Conservation (phyloP, 1,139 yeast genomes). For the Wickerhamomyces sp. region DNA sequence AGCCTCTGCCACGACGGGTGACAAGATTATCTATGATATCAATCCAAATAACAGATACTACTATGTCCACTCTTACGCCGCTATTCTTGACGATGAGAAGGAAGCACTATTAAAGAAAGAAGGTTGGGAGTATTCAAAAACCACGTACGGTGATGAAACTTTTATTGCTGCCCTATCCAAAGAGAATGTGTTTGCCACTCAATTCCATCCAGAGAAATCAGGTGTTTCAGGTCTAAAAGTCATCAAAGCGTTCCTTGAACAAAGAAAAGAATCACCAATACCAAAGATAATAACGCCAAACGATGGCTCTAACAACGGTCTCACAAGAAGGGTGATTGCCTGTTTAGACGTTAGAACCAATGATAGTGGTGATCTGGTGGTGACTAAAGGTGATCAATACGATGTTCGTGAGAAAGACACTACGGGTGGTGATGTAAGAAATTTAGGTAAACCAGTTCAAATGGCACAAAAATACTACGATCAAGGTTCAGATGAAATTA, state of each 20-base stretch:
- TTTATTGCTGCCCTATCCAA: slow-evolving; percentile 81
- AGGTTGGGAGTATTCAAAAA: slow-evolving; percentile 78
- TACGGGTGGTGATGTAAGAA: slow-evolving; percentile 61
- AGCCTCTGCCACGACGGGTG: slow-evolving; percentile 26
- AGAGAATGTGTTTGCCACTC: slow-evolving; percentile 86
- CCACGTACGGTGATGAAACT: slow-evolving; percentile 71
- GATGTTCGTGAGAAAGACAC: slow-evolving; percentile 77
- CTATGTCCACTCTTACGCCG: slow-evolving; percentile 93
- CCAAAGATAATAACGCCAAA: slow-evolving; percentile 25
- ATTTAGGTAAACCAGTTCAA: slow-evolving; percentile 93
- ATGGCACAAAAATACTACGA: slow-evolving; percentile 82
- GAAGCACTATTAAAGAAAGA: slow-evolving; percentile 27
- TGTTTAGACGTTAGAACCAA: slow-evolving; percentile 95
- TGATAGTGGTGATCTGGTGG: slow-evolving; percentile 91
- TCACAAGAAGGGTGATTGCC: slow-evolving; percentile 88
- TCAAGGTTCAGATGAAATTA: slow-evolving; percentile 96
- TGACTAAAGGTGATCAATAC: slow-evolving; percentile 96
- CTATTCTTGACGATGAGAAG: slow-evolving; percentile 41
- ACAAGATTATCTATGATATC: slow-evolving; percentile 48
- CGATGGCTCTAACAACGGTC: slow-evolving; percentile 57
- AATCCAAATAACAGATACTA: slow-evolving; percentile 70
- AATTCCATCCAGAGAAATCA: slow-evolving; percentile 96
- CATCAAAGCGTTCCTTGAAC: slow-evolving; percentile 64
- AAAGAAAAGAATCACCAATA: slow-evolving; percentile 30
- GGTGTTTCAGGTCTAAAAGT: slow-evolving; percentile 84